These are phyloP conservation scores for Globisporangium nunn DNA, from an alignment of 352 stramenopile genomes.

Conservation along the genomic window DNA sequence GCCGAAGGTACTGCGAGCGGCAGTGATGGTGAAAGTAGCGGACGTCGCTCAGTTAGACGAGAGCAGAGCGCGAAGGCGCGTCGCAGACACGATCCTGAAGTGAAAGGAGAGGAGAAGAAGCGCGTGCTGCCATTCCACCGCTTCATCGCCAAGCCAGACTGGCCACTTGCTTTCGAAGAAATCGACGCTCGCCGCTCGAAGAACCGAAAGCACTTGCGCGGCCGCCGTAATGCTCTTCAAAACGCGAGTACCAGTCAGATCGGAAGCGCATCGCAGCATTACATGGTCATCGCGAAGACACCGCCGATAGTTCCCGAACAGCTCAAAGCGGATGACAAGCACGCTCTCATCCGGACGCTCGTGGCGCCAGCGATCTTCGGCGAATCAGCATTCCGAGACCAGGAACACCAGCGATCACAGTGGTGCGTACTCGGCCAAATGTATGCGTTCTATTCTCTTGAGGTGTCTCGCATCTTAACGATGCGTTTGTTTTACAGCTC, in stretches of 20 bases:
- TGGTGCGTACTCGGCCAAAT: slow-evolving; percentile 19
- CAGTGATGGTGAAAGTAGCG: slow-evolving; percentile 1
- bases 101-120: slow-evolving; percentile 7
- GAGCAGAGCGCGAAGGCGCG: slow-evolving; percentile 4
- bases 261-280: not conserved
- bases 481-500: slow-evolving; percentile 15
- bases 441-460: not conserved
- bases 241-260: not conserved
- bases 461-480: not conserved
- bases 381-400: slow-evolving; percentile 49
- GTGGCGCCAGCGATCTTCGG: slow-evolving; percentile 53
- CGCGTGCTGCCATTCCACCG: slow-evolving; percentile 44
- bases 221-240: slow-evolving; percentile 39
- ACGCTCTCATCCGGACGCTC: slow-evolving; percentile 36
- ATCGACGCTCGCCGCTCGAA: slow-evolving; percentile 18
- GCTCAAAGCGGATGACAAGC: slow-evolving; percentile 26
- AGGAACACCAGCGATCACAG: slow-evolving; percentile 39
- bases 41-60: not conserved
- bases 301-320: slow-evolving; percentile 17
- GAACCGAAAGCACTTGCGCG: slow-evolving; percentile 37
- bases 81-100: not conserved
- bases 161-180: slow-evolving; percentile 55
- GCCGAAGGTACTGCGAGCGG: slow-evolving; percentile 10
- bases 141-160: slow-evolving; percentile 48
- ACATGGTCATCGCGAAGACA: slow-evolving; percentile 1